Evolutionary conservation across 208 protist genomes (phyloP), one percentile per base, ranked within the genome.

Genomic region (Leishmania major): DNA sequence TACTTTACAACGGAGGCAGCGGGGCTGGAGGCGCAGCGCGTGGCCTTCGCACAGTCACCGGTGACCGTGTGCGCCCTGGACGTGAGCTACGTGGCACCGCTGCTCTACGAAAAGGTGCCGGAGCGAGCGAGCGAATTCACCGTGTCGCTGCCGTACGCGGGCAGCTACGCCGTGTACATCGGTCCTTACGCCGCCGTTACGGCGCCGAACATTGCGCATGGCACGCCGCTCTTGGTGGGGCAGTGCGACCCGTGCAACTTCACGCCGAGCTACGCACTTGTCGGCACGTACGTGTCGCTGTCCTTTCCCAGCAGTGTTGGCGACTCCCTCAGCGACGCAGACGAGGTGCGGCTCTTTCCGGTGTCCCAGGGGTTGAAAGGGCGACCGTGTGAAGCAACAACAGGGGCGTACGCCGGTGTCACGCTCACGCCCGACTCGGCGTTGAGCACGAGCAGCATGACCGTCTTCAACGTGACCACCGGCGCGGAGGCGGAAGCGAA

Each of bases 211-310:
- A 94, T 97, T 64, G 93, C 87, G 49, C 90, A 96, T 80, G 47
- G 35, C 69, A 89, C 84, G 15, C 67, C 76, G 69, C 81, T 98
- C 19, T 87, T 87, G 40, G 81, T 98, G 25, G 88, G 81, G 28
- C 13, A 79, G 40, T 98, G 95, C 87, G 92, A 98, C 67, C 95
- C 95, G 31, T 98, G 95, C 85, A 69, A 60, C 31, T 90, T 96
- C 77, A 78, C 75, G 19, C 95, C 95, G 15, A 77, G 79, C 60
- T 95, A 95, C 88, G 85, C 84, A 7, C 92, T 96, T 8, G 73
- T 92, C 51, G 89, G 82, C 31, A 84, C 72, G 77, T 86, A 69
- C 71, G 88, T 88, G 37, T 83, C 80, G 3, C 67, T 97, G 43
- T 85, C 75, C 25, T 95, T 97, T 81, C 83, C 86, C 35, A 94